Base-by-base conservation (phyloP, 495 filamentous ascomycete genomes). In the Daldinia grandis region DNA sequence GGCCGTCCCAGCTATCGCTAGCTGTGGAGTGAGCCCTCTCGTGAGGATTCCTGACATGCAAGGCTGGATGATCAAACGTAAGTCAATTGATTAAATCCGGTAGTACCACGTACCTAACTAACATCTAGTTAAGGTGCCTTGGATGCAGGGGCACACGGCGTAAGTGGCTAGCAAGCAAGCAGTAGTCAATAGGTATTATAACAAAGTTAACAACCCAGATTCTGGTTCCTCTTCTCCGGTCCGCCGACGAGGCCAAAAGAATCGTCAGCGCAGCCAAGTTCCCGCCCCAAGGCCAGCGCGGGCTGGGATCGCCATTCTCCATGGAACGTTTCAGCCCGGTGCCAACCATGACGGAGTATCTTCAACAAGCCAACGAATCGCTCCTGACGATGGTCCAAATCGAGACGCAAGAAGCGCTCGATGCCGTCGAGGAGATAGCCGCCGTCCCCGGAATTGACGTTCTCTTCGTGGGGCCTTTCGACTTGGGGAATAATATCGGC, bases 351-450 rank as follows among this genome's bases (percentile, higher is more conserved):
- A 83, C 83, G 2, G 87, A 91, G 42, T 96, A 96, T 69, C 83
- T 93, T 25, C 85, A 90, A 68, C 86, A 93, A 63, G 91, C 92
- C 27, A 94, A 95, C 78, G 85, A 87, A 9, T 83, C 84, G 38
- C 79, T 94, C 12, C 76, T 93, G 33, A 91, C 90, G 21, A 89
- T 93, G 73, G 86, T 94, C 30, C 93, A 95, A 81, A 94, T 95
- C 61, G 93, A 96, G 78, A 95, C 93, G 0, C 82, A 82, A 66
- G 89, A 89, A 70, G 92, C 91, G 0, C 79, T 95, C 44, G 86
- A 91, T 3, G 82, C 87, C 62, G 87, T 92, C 24, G 87, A 91
- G 58, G 88, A 87, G 51, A 95, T 95, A 66, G 91, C 91, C 9
- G 84, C 86, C 7, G 85, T 93, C 0, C 82, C 85, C 4, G 90